A percentile compares a stretch with the other conserved stretches of the same genome.
Evolutionary conservation across 192 early-diverging fungal species (phyloP).

Genomic region (Coemansia sp.): DNA sequence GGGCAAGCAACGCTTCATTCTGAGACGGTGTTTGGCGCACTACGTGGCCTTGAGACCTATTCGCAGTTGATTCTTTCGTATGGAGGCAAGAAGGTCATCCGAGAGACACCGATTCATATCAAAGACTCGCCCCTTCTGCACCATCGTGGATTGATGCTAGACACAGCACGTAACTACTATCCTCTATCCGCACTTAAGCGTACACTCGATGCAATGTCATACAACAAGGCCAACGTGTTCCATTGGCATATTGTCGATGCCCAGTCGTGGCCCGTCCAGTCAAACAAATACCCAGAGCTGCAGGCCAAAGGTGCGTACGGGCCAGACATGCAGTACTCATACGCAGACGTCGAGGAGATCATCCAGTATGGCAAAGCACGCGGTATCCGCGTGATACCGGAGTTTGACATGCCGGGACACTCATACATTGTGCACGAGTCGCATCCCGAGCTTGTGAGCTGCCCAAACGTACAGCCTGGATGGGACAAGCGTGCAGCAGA

Average conservation of each 20-base stretch:
- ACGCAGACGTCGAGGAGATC: slow-evolving; percentile 68
- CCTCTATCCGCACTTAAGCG: slow-evolving; percentile 58
- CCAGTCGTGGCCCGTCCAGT: slow-evolving; percentile 72
- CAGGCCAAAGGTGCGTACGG: slow-evolving; percentile 67
- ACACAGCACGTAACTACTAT: slow-evolving; percentile 71
- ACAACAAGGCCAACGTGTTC: slow-evolving; percentile 75
- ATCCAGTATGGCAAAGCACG: slow-evolving; percentile 72
- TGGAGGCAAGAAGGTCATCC: slow-evolving; percentile 48
- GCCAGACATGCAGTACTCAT: slow-evolving; percentile 65
- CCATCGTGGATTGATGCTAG: slow-evolving; percentile 72
- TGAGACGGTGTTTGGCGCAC: slow-evolving; percentile 65
- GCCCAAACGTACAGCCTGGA: slow-evolving; percentile 60
- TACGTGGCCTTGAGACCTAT: slow-evolving; percentile 72
- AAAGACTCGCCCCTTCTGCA: slow-evolving; percentile 62
- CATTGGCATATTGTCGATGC: slow-evolving; percentile 79
- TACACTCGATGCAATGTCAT: slow-evolving; percentile 70
- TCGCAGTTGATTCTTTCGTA: slow-evolving; percentile 64
- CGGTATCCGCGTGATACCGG: slow-evolving; percentile 89
- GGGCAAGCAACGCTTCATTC: slow-evolving; percentile 60
- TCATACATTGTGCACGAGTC: slow-evolving; percentile 57
- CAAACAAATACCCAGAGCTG: slow-evolving; percentile 63
- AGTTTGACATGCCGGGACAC: slow-evolving; percentile 89
- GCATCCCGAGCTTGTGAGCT: slow-evolving; percentile 62
- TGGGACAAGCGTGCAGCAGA: slow-evolving; percentile 67
- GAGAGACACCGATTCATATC: slow-evolving; percentile 60